phyloP scores from a whole-genome alignment of 306 rosid species.

The Trichosanthes truncata region DNA sequence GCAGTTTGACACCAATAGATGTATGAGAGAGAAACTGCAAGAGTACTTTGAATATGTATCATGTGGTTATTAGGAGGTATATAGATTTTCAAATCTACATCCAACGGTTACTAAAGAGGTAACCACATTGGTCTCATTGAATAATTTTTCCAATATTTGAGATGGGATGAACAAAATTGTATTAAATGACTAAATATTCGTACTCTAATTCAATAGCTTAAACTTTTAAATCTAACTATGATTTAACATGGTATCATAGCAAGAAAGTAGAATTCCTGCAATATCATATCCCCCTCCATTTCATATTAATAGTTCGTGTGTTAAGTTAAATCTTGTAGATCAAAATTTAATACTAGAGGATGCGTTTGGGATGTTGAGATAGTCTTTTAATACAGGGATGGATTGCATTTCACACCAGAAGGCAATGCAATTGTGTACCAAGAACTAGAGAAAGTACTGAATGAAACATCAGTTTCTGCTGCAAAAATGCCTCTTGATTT shows the following conservation, averaged over 20 bases:
- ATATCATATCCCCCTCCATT: background rate
- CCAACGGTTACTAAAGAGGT: no score
- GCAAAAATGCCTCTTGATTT: conserved; percentile 67
- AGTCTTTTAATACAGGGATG: conserved; percentile 43
- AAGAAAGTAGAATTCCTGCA: background rate
- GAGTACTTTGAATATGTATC: background rate
- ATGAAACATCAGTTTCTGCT: conserved; percentile 37
- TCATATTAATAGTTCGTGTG: background rate
- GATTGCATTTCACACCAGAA: conserved; percentile 77
- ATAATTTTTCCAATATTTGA: background rate
- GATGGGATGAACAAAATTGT: background rate
- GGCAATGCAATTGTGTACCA: conserved; percentile 53
- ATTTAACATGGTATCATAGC: background rate
- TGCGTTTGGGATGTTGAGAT: background rate
- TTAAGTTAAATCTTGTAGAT: background rate
- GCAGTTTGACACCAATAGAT: no score
- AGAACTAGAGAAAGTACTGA: conserved; percentile 30
- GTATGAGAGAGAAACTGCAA: background rate
- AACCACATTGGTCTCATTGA: no score
- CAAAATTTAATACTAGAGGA: background rate
- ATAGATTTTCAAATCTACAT: background rate
- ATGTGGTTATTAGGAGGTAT: background rate
- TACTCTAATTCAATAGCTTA: background rate
- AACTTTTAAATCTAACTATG: background rate
- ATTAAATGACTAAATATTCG: background rate